A percentile compares a stretch with the other conserved stretches of the same genome.
Conservation (phyloP, 768 basidiomycete species). For the Mycena vitilis region DNA sequence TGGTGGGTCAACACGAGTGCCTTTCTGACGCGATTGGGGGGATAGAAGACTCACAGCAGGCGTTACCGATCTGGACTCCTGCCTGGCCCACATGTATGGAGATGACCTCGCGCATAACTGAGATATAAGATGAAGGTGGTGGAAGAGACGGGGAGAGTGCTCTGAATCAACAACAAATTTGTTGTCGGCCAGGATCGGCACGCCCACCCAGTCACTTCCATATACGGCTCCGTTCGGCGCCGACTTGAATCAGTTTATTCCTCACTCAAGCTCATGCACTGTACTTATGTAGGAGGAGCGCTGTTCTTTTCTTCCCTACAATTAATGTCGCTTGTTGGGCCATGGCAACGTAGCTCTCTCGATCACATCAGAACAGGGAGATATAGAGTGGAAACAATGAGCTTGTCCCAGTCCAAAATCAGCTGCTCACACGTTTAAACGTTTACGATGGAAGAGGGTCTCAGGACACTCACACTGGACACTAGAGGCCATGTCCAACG, state of each 20-base stretch:
- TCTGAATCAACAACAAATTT: constrained; percentile 7
- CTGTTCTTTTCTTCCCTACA: too few species aligned
- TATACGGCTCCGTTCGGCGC: neutral
- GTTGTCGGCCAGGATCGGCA: neutral
- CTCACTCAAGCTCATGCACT: too few species aligned
- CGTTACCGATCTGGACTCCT: constrained; percentile 94
- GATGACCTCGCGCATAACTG: constrained; percentile 91
- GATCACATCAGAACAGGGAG: too few species aligned
- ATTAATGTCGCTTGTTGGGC: too few species aligned
- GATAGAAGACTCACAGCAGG: constrained; percentile 80
- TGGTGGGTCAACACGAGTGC: constrained; percentile 36
- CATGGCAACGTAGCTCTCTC: too few species aligned
- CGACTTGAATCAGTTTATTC: neutral
- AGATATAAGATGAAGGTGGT: constrained; percentile 25
- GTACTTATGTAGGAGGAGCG: too few species aligned
- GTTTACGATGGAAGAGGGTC: too few species aligned
- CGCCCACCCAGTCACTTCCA: neutral
- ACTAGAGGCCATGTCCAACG: too few species aligned
- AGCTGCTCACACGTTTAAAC: too few species aligned
- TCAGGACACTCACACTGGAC: too few species aligned
- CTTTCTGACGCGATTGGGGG: constrained; percentile 17
- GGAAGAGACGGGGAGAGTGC: constrained; percentile 13
- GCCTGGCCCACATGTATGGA: constrained; percentile 98
- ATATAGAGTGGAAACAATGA: neutral
- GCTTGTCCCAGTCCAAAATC: too few species aligned